phyloP scores from a whole-genome alignment of 371 early-diverging fungal species.

The Syncephalis fuscata region DNA sequence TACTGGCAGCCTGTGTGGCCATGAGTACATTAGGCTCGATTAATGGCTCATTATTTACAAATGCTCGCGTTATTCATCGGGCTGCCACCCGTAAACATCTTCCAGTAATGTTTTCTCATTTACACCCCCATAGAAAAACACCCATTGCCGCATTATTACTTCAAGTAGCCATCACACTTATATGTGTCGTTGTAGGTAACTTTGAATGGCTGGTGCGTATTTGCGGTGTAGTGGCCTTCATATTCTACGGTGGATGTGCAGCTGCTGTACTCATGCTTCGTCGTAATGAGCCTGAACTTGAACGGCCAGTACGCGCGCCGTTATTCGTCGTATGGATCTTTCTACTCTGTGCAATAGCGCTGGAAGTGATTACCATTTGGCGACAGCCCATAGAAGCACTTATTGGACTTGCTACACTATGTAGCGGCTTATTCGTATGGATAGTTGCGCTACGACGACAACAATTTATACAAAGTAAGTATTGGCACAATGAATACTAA shows the following conservation, averaged over 20 bases:
- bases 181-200: constrained; percentile 46
- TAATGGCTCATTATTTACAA: constrained; percentile 57
- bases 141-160: constrained; percentile 47
- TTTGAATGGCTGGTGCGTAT: constrained; percentile 55
- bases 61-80: constrained; percentile 52
- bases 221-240: constrained; percentile 57
- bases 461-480: too few relatives aligned
- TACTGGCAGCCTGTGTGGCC: constrained; percentile 58
- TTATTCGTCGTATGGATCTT: too few relatives aligned
- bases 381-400: too few relatives aligned
- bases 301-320: too few relatives aligned
- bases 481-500: too few relatives aligned
- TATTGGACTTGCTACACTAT: too few relatives aligned
- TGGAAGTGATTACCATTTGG: too few relatives aligned
- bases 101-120: constrained; percentile 46
- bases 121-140: constrained; percentile 35
- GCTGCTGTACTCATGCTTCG: too few relatives aligned
- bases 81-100: constrained; percentile 52
- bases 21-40: constrained; percentile 62
- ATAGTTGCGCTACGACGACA: too few relatives aligned
- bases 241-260: constrained; percentile 22
- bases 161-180: constrained; percentile 36
- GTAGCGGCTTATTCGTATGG: too few relatives aligned
- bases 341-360: too few relatives aligned
- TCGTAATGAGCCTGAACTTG: too few relatives aligned